Evolutionary conservation across 23 red algal species (phyloP).

Genomic region (Gracilaria vermiculophylla): DNA sequence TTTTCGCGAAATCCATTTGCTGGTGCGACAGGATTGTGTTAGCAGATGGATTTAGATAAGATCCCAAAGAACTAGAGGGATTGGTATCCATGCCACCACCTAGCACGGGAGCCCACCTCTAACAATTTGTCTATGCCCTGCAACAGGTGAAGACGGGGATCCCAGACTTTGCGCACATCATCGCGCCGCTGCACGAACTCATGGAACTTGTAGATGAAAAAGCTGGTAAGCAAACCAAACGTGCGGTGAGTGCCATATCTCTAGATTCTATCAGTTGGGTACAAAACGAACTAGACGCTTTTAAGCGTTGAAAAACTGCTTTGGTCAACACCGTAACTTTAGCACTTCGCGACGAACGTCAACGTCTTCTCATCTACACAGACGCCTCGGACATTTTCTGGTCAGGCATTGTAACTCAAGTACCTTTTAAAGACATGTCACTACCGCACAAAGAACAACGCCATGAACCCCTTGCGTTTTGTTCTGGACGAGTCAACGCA

Average conservation of each 20-base stretch:
- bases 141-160: neutral
- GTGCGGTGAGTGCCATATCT: neutral
- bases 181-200: neutral
- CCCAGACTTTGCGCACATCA: neutral
- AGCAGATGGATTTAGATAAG: neutral
- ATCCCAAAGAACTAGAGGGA: neutral
- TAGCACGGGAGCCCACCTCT: neutral
- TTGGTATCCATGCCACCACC: neutral
- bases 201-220: neutral
- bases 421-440: neutral
- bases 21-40: conserved; percentile 5
- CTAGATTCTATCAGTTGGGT: neutral
- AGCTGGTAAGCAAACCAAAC: neutral
- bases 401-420: conserved; percentile 11
- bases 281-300: neutral
- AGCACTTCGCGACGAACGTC: neutral
- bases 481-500: neutral
- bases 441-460: neutral
- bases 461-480: neutral
- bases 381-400: neutral
- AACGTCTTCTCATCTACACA: neutral
- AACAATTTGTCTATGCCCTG: neutral
- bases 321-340: neutral
- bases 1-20: neutral
- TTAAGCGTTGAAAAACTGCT: neutral